phyloP scores from a whole-genome alignment of 371 early-diverging fungal genomes.

The Mortierella sp. region DNA sequence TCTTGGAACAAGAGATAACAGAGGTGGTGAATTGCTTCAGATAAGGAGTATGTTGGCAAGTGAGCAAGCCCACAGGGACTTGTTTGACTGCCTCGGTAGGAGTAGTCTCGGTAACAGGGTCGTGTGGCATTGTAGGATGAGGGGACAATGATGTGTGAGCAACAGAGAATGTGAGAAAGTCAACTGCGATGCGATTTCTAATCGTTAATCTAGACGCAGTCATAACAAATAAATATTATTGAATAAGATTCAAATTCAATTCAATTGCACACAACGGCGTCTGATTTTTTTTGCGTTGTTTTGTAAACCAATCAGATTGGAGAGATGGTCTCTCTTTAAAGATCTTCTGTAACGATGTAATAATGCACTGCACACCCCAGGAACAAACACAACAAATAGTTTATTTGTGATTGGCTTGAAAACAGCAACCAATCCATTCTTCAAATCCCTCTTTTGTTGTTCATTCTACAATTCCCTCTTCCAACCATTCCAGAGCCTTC shows the following conservation, averaged over 20 bases:
- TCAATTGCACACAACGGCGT: no score
- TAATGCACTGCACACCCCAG: not conserved
- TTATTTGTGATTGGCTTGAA: not conserved
- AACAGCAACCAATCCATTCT: slow-evolving; percentile 4
- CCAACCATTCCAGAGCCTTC: not conserved
- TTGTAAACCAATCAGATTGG: slow-evolving; percentile 15
- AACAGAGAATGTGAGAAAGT: not conserved
- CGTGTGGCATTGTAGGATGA: not conserved
- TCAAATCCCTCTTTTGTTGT: slow-evolving; percentile 8
- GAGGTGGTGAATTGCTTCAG: slow-evolving; percentile 50
- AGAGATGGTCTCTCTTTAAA: no score
- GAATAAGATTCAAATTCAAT: no score
- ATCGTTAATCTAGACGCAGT: no score
- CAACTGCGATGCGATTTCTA: no score
- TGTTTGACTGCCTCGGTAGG: slow-evolving; percentile 12
- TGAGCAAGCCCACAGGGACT: slow-evolving; percentile 59
- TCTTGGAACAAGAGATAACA: slow-evolving; percentile 55
- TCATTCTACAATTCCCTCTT: not conserved
- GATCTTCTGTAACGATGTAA: no score
- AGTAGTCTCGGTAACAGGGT: not conserved
- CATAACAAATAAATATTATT: no score
- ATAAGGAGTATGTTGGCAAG: slow-evolving; percentile 60
- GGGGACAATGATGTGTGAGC: not conserved
- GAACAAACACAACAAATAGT: not conserved
- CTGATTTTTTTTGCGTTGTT: not conserved